Evolutionary conservation across 345 rosid species (phyloP), one percentile per base, ranked within the genome.

Genomic region (Draba incana): DNA sequence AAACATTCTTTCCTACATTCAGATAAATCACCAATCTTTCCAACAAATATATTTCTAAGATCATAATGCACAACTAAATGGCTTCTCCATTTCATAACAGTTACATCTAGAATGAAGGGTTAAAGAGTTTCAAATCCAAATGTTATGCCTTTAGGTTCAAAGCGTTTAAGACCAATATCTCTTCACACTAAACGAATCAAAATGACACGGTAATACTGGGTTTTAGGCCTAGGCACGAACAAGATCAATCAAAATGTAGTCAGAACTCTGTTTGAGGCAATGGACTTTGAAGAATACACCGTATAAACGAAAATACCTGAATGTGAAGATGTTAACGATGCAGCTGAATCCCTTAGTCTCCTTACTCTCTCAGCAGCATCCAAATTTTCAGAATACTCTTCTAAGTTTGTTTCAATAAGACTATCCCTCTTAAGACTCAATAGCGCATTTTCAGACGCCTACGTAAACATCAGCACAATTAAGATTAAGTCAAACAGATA

Each of bases 381-480:
- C 38, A 61, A 48, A 14, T 24, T 28, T 45, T 70, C 78, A 33
- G 47, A 33, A 28, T 4, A 30, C 53, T 81, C 80, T 10, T 64
- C 62, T 20, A 70, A 43, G 64, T 44, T 67, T 46, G 67, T 37
- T 52, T 71, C 68, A 7, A 51, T 42, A 35, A 24, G 49, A 33
- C 66, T 61, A 57, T 48, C 69, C 77, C 59, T 78, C 72, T 62
- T 72, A 64, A 89, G 75, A 64, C 84, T 71, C 30, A 60, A 46
- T 25, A 83, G 54, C 47, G 90, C 87, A 66, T 83, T 81, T 44
- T 86, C 86, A 69, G 89, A 87, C 23, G 96, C 94, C 96, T 85
- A 39, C 6, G 62, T 9, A 44, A n/a, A 43, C n/a, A 24, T n/a
- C 28, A 74, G 50, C 35, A 15, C 60, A 71, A 68, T 14, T 15